These are phyloP conservation scores for Colletotrichum shisoi DNA, from an alignment of 2,329 filamentous ascomycete species.

Conservation along the genomic window DNA sequence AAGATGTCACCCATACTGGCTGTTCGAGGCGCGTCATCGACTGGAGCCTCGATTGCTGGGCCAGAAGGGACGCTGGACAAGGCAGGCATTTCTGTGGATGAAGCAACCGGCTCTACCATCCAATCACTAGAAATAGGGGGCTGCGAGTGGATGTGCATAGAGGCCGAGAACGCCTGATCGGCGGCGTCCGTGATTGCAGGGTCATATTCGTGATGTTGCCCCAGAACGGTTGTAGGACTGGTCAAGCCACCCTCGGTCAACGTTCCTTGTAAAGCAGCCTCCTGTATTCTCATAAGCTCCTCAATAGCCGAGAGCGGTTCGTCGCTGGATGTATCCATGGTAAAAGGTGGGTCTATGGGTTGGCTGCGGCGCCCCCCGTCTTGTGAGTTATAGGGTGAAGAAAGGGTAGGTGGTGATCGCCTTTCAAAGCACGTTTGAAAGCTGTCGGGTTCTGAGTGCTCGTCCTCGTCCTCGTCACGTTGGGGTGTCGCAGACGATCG, in stretches of 20 bases:
- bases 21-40: slow-evolving; percentile 17
- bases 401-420: slow-evolving; percentile 5
- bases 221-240: slow-evolving; percentile 5
- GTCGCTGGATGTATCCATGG: slow-evolving; percentile 20
- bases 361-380: not conserved
- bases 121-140: slow-evolving; percentile 22
- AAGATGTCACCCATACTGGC: slow-evolving; percentile 37
- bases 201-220: slow-evolving; percentile 12
- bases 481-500: not conserved
- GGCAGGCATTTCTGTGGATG: slow-evolving; percentile 30
- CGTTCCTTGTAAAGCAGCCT: slow-evolving; percentile 24
- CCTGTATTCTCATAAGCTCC: slow-evolving; percentile 32
- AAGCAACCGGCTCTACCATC: slow-evolving; percentile 20
- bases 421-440: slow-evolving; percentile 25
- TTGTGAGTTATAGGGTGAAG: not conserved
- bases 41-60: slow-evolving; percentile 3
- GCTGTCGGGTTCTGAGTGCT: slow-evolving; percentile 13
- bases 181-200: not conserved
- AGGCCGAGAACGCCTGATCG: slow-evolving; percentile 13
- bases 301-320: slow-evolving; percentile 36
- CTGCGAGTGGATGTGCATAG: slow-evolving; percentile 35
- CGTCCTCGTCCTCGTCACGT: slow-evolving; percentile 10
- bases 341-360: not conserved
- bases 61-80: slow-evolving; percentile 15
- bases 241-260: slow-evolving; percentile 6